Conservation (phyloP, 129 eudicot genomes). For the Ambrosia trifida region DNA sequence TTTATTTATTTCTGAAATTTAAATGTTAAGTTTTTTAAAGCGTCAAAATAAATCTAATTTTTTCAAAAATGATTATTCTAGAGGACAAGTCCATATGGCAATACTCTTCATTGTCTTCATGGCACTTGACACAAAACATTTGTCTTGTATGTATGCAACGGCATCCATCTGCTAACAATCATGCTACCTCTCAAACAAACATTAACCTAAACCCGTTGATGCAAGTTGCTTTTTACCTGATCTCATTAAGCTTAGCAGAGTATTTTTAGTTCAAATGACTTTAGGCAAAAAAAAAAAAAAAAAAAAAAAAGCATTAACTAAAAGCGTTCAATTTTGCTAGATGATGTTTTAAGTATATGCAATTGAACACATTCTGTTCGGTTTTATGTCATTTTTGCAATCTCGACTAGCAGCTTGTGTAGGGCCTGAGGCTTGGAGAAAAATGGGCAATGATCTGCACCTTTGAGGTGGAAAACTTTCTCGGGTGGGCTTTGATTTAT, state of each 20-base stretch:
- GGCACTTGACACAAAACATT: constrained; percentile 11
- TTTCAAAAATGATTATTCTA: neutral
- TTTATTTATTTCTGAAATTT: no score
- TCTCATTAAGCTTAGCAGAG: no score
- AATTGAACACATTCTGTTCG: neutral
- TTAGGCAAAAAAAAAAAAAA: no score
- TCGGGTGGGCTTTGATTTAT: constrained; percentile 66
- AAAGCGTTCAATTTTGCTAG: neutral
- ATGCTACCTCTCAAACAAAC: constrained; percentile 18
- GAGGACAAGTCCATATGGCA: neutral
- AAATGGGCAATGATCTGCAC: constrained; percentile 95
- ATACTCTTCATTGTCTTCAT: neutral
- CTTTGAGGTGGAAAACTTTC: constrained; percentile 76
- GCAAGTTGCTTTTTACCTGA: no score
- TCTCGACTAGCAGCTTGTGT: constrained; percentile 73
- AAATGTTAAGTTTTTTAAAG: no score
- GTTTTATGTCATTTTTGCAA: constrained; percentile 49
- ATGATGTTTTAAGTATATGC: constrained; percentile 10
- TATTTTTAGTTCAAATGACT: no score
- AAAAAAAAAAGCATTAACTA: neutral
- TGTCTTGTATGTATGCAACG: neutral
- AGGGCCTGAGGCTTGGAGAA: constrained; percentile 94
- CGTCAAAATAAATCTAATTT: neutral
- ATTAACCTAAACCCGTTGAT: neutral
- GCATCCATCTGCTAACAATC: constrained; percentile 26